Evolutionary conservation across 306 rosid species (phyloP), one percentile per base, ranked within the genome.

Genomic region (Nissolia schottii): DNA sequence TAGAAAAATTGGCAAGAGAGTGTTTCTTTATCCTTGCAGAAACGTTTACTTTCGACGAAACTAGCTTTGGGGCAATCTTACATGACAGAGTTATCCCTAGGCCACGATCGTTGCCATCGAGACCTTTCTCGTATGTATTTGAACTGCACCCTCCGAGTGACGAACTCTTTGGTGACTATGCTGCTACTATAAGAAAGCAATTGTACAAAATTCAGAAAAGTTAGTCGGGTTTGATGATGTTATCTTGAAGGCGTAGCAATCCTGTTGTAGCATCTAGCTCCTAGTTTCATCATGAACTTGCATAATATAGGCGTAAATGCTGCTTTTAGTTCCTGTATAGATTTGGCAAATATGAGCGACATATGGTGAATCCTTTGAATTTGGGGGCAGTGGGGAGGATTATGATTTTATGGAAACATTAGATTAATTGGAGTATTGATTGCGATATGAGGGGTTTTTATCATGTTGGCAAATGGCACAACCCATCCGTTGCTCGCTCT

Each of bases 1-100:
- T 80, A 62, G 98, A 92, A 74, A 88, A 78, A 79, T 60, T 87
- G 83, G 95, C 81, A 13, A 85, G 96, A 59, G 95, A 86, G 1
- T 60, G 88, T 79, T 90, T 92, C 72, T 90, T 92, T 84, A 75
- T 79, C 69, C 91, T 90, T 4, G 40, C 45, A 6, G 75, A 88
- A 61, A 90, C 98, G 43, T 92, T 88, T 80, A 88, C 88, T 13
- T 90, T 80, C 40, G 96, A 89, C 31, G 89, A 90, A 80, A 14
- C 8, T 27, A 88, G 73, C 85, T 90, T 88, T 10, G 98, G 96
- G 45, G 56, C 74, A 45, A 45, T 45, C 76, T 43, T 92, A 76
- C 41, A 65, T 11, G 98, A 86, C 84, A 50, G 10, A 7, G 24
- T 84, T 53, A 65, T 71, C 34, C 43, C 81, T 15, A 79, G 65